These are phyloP conservation scores for Hemisphaericaspora subhashii DNA, from an alignment of 1,139 yeast species.

Conservation along the genomic window DNA sequence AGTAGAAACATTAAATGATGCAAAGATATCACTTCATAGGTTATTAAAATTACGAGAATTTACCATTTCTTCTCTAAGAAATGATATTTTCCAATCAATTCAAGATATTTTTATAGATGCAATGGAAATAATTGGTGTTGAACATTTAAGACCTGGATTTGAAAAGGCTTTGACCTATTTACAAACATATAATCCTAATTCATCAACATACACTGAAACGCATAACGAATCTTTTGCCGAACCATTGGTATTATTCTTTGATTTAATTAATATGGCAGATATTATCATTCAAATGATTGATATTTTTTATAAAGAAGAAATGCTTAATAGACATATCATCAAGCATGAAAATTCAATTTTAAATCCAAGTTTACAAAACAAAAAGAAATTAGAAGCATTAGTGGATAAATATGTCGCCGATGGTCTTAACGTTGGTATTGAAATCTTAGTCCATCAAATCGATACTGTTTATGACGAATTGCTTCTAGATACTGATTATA, in stretches of 20 bases:
- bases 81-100: constrained; percentile 34
- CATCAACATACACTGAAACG: constrained; percentile 16
- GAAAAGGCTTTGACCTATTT: constrained; percentile 73
- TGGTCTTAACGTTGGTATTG: constrained; percentile 88
- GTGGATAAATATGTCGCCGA: constrained; percentile 90
- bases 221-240: constrained; percentile 49
- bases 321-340: constrained; percentile 60
- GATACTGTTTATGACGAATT: constrained; percentile 34
- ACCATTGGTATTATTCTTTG: constrained; percentile 85
- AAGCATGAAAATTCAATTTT: constrained; percentile 74
- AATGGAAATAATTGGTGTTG: constrained; percentile 61
- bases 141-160: constrained; percentile 81
- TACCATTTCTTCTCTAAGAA: constrained; percentile 32
- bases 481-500: constrained; percentile 34
- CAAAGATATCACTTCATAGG: constrained; percentile 35
- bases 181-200: constrained; percentile 65
- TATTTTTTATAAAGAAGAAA: constrained; percentile 85
- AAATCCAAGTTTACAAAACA: constrained; percentile 76
- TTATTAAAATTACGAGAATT: constrained; percentile 34
- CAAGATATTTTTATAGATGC: constrained; percentile 68
- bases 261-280: constrained; percentile 89
- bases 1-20: constrained; percentile 38
- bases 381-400: constrained; percentile 74
- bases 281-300: constrained; percentile 89
- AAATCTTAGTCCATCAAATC: constrained; percentile 79